A percentile compares a stretch with the other conserved stretches of the same genome.
Evolutionary conservation across 441 rosid species (phyloP).

Genomic region (Erodium trifolium): DNA sequence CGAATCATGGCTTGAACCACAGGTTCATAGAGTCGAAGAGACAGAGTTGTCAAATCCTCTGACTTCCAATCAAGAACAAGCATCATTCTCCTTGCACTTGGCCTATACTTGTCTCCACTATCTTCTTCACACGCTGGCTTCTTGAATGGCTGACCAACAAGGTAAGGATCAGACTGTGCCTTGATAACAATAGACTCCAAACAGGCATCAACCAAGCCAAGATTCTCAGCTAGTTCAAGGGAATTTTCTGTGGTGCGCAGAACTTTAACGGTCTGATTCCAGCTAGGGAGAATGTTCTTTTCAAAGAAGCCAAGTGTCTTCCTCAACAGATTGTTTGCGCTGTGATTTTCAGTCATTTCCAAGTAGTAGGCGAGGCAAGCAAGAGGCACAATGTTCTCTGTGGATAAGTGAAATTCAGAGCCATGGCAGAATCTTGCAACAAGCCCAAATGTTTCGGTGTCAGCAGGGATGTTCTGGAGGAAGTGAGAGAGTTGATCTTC

Average conservation of each 20-base stretch:
- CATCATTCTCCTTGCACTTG: conserved; percentile 59
- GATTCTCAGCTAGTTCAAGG: conserved; percentile 27
- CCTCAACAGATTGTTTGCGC: conserved; percentile 46
- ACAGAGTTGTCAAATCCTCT: conserved; percentile 49
- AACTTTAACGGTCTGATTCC: conserved; percentile 66
- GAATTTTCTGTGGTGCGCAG: conserved; percentile 27
- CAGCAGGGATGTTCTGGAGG: conserved; percentile 46
- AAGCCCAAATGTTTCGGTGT: conserved; percentile 40
- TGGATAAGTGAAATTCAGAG: conserved; percentile 34
- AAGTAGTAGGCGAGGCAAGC: conserved; percentile 47
- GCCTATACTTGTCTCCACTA: conserved; percentile 22
- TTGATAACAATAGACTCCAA: conserved; percentile 47
- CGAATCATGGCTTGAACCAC: conserved; percentile 32
- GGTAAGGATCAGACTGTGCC: conserved; percentile 38
- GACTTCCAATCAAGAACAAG: conserved; percentile 45
- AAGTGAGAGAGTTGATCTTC: conserved; percentile 27
- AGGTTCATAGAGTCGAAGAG: conserved; percentile 49
- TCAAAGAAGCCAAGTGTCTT: conserved; percentile 38
- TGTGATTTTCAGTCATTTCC: conserved; percentile 59
- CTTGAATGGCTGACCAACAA: conserved; percentile 42
- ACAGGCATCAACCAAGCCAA: conserved; percentile 52
- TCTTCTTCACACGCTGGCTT: conserved; percentile 9
- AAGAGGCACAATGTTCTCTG: conserved; percentile 56
- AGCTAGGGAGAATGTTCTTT: conserved; percentile 46
- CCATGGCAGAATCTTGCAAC: conserved; percentile 73